Evolutionary conservation across 129 eudicot species (phyloP), one percentile per base, ranked within the genome.

Genomic region (Helichrysum umbraculigerum): DNA sequence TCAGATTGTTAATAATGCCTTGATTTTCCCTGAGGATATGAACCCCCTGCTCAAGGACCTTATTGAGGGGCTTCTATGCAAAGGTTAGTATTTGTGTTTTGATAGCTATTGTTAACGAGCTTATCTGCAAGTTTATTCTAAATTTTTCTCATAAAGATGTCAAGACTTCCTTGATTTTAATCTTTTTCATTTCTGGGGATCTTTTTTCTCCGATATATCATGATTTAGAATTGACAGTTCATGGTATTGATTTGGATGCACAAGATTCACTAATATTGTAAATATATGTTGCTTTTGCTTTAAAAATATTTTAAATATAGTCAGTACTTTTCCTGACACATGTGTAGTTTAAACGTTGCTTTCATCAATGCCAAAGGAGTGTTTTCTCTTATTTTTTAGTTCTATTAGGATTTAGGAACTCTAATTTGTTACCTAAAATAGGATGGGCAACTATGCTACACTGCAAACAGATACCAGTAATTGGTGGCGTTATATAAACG

Each of bases 1-100:
- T 2, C 50, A 66, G 71, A 66, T 66, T 66, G 71, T 66, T 66
- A 66, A 66, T 66, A 3, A 66, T 66, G n/a, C 71, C 29, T 7
- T 66, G 25, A 34, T 6, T 17, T 44, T 66, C 29, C 71, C 71
- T 0, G 71, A 66, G 51, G 71, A 37, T 66, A 66, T 66, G 51
- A 66, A 66, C 52, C 71, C 71, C 52, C 50, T 34, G 16, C 71
- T 66, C 15, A 66, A 66, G 71, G 28, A 66, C 71, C 71, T 66
- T 16, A n/a, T 66, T 35, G 71, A 91, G 81, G 98, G 98, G 59
- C 95, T 93, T 75, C 97, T 93, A 17, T 93, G 97, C 88, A 93
- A 91, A 93, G 98, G 98, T 91, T 25, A 57, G 89, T 51, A 6
- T 63, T 51, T 33, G 32, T 66, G 22, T 42, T 54, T 22, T 5